Conservation (phyloP, 257 asterid genomes). For the Penstemon davidsonii region DNA sequence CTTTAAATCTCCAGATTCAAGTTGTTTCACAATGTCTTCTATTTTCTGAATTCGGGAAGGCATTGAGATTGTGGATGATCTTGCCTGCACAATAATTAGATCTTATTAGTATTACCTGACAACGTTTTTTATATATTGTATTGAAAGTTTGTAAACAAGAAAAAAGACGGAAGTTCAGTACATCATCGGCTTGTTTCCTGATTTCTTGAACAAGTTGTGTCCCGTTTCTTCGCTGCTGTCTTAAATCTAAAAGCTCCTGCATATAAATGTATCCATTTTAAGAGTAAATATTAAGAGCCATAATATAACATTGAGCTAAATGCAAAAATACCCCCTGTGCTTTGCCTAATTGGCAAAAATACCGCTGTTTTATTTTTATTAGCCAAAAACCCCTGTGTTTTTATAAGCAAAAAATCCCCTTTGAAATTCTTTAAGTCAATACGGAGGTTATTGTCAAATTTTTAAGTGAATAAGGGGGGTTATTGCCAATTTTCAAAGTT, state of each 20-base stretch:
- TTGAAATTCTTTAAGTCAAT: too few relatives aligned
- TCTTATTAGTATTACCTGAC: background rate
- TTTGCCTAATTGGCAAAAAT: too few relatives aligned
- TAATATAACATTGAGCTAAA: background rate
- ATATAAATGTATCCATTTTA: constrained; percentile 11
- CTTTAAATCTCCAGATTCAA: constrained; percentile 87
- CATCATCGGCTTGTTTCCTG: constrained; percentile 88
- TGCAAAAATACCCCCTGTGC: too few relatives aligned
- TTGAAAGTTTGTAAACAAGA: background rate
- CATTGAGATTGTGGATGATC: constrained; percentile 83
- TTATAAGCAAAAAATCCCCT: too few relatives aligned
- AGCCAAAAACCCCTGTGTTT: background rate
- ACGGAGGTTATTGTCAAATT: too few relatives aligned
- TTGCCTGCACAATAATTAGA: constrained; percentile 52
- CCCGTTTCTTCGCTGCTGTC: constrained; percentile 65
- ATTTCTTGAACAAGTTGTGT: constrained; percentile 72
- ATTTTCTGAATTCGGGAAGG: constrained; percentile 81
- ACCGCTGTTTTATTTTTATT: background rate
- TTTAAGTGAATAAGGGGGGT: too few relatives aligned
- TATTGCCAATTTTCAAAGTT: too few relatives aligned
- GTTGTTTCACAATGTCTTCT: constrained; percentile 87
- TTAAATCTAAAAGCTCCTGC: constrained; percentile 84
- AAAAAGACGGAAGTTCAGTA: constrained; percentile 28
- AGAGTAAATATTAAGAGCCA: background rate
- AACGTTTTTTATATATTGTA: background rate